These are phyloP conservation scores for Talaromyces adpressus DNA, from an alignment of 495 filamentous ascomycete species.

Conservation along the genomic window DNA sequence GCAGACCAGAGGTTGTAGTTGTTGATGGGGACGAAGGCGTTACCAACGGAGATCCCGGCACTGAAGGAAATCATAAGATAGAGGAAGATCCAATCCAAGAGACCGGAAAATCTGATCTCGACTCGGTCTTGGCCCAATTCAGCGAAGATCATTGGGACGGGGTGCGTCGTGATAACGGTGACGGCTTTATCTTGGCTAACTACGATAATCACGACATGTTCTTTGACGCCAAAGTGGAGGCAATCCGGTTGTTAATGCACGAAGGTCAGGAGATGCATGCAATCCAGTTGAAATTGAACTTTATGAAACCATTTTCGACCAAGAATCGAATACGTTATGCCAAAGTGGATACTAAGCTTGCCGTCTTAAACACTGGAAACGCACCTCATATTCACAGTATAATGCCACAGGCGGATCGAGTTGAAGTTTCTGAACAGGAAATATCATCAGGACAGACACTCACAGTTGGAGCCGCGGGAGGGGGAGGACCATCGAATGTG, in stretches of 20 bases:
- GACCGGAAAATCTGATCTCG: not conserved
- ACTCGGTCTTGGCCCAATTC: not conserved
- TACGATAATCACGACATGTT: slow-evolving; percentile 4
- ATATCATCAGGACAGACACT: slow-evolving; percentile 4
- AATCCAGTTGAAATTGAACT: slow-evolving; percentile 4
- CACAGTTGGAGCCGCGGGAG: not conserved
- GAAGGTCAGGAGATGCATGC: slow-evolving; percentile 2
- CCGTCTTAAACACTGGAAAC: not conserved
- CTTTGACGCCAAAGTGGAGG: not conserved
- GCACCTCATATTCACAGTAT: not conserved
- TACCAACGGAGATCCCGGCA: not conserved
- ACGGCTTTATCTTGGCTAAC: slow-evolving; percentile 1
- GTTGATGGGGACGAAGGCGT: not conserved
- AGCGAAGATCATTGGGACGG: not conserved
- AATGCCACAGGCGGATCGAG: slow-evolving; percentile 5
- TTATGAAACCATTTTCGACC: slow-evolving; percentile 3
- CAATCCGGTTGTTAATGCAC: not conserved
- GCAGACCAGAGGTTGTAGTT: not conserved
- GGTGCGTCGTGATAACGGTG: slow-evolving; percentile 1
- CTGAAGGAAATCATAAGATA: not conserved
- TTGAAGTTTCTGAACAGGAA: slow-evolving; percentile 4
- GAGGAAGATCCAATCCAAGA: not conserved
- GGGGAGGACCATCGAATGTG: not conserved
- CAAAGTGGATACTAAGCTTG: not conserved
- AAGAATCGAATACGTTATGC: slow-evolving; percentile 1